Evolutionary conservation across 139 green algal species (phyloP).

Genomic region (Chlorella sp.): DNA sequence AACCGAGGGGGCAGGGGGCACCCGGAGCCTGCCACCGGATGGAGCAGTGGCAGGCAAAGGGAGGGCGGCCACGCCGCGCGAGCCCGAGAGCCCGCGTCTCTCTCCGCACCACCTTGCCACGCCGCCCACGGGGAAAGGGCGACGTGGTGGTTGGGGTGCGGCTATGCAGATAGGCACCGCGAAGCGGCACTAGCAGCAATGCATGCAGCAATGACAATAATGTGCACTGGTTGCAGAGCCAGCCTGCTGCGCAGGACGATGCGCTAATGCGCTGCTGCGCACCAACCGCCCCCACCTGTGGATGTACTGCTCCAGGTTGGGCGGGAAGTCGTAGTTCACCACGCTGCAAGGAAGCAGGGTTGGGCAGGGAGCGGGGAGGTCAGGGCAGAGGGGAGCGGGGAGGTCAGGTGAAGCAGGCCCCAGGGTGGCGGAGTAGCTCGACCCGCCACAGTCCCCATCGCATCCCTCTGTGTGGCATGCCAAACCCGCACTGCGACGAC

Average conservation of each 20-base stretch:
- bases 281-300: conserved; percentile 63
- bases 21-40: not conserved
- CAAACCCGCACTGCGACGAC: too few species aligned
- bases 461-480: too few species aligned
- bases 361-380: too few species aligned
- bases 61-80: not conserved
- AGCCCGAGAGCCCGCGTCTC: not conserved
- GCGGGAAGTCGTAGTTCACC: conserved; percentile 94
- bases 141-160: conserved; percentile 32
- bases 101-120: conserved; percentile 35
- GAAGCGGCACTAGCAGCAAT: not conserved
- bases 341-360: conserved; percentile 38
- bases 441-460: too few species aligned
- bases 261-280: too few species aligned
- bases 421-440: too few species aligned
- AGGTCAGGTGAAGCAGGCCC: too few species aligned
- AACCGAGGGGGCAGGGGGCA: not conserved
- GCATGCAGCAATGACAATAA: not conserved
- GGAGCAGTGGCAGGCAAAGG: not conserved
- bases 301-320: conserved; percentile 89
- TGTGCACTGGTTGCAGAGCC: not conserved
- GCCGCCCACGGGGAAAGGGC: conserved; percentile 20
- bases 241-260: not conserved
- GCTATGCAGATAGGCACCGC: not conserved
- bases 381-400: too few species aligned